Evolutionary conservation across 805 yeast genomes (phyloP), one percentile per base, ranked within the genome.

Genomic region (Metschnikowia continentalis): DNA sequence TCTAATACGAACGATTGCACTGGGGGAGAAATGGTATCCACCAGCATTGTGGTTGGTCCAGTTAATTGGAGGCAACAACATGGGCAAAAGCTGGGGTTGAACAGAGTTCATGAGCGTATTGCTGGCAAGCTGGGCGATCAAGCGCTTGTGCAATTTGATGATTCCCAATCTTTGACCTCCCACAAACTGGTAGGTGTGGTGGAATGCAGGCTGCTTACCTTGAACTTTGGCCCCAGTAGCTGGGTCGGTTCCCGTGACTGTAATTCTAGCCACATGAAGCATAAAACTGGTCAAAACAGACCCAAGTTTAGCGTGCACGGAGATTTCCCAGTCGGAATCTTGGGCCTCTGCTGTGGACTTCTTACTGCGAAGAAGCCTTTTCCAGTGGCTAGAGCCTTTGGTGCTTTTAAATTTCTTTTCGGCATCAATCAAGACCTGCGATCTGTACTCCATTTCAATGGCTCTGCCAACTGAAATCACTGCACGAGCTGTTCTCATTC

Each of bases 81-180:
- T 94, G 7, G 99, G 99, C 47, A 94, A 74, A 54, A 80, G 76
- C 66, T 92, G 97, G 0, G 98, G 96, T 60, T 83, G 88, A 4
- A 87, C 81, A 1, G 87, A 76, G 46, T 85, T 84, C 22, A 77
- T 75, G 6, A 83, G 70, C 33, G 81, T 74, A 47, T 84, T 90
- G 3, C 85, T 82, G 8, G 89, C 83, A 47, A 94, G 68, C 60
- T 80, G 82, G 30, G 79, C 76, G 3, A 85, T 79, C 46, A 94
- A 76, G 11, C 79, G 76, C 54, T 81, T 80, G 66, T 94, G 97
- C 8, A 89, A 71, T 54, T 83, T 84, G 50, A 94, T 71, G 8
- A 91, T 84, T 40, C 99, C 99, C 26, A 90, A 70, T 61, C 84
- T 86, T 53, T 81, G 81, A 35, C 97, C 96, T 49, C 79, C 79